Base-by-base conservation (phyloP, 2,329 filamentous ascomycete species). In the Aspergillus pseudonomiae region DNA sequence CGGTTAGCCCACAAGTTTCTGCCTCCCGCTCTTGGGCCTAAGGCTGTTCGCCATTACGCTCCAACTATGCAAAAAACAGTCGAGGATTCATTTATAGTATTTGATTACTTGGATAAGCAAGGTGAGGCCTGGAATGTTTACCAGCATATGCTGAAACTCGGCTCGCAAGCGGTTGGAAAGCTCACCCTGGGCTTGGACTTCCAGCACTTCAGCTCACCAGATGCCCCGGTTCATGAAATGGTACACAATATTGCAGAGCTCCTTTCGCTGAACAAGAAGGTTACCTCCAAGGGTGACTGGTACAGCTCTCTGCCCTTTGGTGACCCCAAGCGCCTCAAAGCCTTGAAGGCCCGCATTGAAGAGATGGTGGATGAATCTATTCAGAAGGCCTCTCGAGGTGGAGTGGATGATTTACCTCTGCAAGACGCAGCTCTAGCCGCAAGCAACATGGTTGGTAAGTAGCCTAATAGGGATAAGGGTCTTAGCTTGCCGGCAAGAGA, bases 41-140 rank as follows among this genome's bases (percentile, higher is more conserved):
- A 86, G 69, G 87, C 87, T 0, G 85, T 89, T 6, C 78, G 84
- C 0, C 87, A 89, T 66, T 88, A 89, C 64, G 81, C 85, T 0
- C 85, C 86, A 0, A 82, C 79, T 0, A 89, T 89, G 85, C 85
- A 88, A 64, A 72, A 78, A 54, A 83, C 82, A 0, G 79, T 86
- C 2, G 81, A 86, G 65, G 76, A 82, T n/a, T 73, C 83, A 0
- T 87, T 84, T 69, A 77, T 75, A 3, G 76, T 82, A 1, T 82
- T 83, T 57, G 81, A 83, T 58, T 64, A 73, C 57, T 77, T 89
- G 0, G 85, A 87, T 64, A 72, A 80, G 34, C 72, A 72, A n/a
- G 76, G 69, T 1, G 74, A 81, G 60, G 77, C 81, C 0, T 82
- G 76, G 75, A 84, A 84, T 63, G 81, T 80, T 0, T 84, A 83